Evolutionary conservation across 257 asterid species (phyloP).

Genomic region (Handroanthus guayacan): DNA sequence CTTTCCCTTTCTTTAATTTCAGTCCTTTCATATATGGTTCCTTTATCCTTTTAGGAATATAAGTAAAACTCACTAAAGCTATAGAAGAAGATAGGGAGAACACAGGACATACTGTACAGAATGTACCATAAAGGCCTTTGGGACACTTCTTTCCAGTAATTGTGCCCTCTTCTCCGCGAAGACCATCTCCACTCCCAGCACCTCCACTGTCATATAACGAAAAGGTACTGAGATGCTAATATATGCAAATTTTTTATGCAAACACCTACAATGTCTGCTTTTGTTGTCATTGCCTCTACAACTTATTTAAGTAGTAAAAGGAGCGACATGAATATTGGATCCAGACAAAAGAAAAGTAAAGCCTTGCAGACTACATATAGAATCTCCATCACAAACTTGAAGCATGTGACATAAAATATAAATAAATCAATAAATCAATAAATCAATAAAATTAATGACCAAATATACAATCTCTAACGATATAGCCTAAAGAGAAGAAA

Average conservation of each 20-base stretch:
- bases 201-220: constrained; percentile 74
- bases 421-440: background rate
- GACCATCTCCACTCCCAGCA: constrained; percentile 78
- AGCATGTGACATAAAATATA: background rate
- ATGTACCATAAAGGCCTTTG: constrained; percentile 89
- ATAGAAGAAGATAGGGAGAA: constrained; percentile 40
- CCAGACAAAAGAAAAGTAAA: constrained; percentile 13
- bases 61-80: constrained; percentile 30
- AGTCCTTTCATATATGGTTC: constrained; percentile 14
- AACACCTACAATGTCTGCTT: constrained; percentile 22
- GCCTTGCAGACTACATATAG: constrained; percentile 12
- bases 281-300: background rate
- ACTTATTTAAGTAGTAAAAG: constrained; percentile 13
- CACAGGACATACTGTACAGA: constrained; percentile 76
- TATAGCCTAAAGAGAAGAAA: constrained; percentile 20
- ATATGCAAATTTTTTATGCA: constrained; percentile 18
- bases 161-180: constrained; percentile 83
- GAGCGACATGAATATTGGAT: background rate
- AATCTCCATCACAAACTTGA: constrained; percentile 12
- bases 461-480: background rate
- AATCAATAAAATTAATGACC: background rate
- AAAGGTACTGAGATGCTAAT: constrained; percentile 37
- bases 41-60: constrained; percentile 30
- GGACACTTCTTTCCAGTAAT: constrained; percentile 94
- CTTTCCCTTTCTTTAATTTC: constrained; percentile 24